Base-by-base conservation (phyloP, 2,329 filamentous ascomycete species). In the Colletotrichum musicola region DNA sequence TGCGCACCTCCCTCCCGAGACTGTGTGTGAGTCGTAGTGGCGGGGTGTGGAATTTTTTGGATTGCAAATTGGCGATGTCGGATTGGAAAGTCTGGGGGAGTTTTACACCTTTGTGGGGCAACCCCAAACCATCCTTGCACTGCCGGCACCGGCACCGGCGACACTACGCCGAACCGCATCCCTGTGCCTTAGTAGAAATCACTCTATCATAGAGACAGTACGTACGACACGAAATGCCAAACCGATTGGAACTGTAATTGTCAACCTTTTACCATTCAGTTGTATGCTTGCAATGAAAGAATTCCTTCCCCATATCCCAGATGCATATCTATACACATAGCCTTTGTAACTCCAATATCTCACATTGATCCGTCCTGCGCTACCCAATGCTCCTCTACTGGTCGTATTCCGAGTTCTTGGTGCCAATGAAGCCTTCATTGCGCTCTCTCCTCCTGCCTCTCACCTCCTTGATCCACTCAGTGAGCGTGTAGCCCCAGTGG, bases 401-500 rank as follows among this genome's bases (percentile, higher is more conserved):
- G 20, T 71, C 64, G 27, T 71, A 67, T 42, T 71, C 68, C 42
- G 62, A 64, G 46, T 60, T 58, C 44, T 68, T 64, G 16, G 68
- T 70, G 14, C 70, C 70, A 35, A 72, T 72, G 25, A 72, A 71
- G 3, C 70, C 70, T 47, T 71, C 81, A 47, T 77, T 79, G 66
- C 78, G 81, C 56, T 84, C 79, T 72, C 83, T 79, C 71, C 85
- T 81, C 72, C 80, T 80, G 2, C 88, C 86, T 64, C 85, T 72
- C 4, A 90, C 84, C 72, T 88, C 87, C 49, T 80, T 81, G 1
- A 86, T 82, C 93, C 94, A 97, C 72, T 95, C 93, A 56, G 84
- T 90, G 72, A 99, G 84, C 72, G 94, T 94, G 79, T 93, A 98
- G 58, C 93, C 87, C 96, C 96, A 99, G 71, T 97, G 94, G 2